phyloP scores from a whole-genome alignment of 106 monocot species.

The Allium sativum region DNA sequence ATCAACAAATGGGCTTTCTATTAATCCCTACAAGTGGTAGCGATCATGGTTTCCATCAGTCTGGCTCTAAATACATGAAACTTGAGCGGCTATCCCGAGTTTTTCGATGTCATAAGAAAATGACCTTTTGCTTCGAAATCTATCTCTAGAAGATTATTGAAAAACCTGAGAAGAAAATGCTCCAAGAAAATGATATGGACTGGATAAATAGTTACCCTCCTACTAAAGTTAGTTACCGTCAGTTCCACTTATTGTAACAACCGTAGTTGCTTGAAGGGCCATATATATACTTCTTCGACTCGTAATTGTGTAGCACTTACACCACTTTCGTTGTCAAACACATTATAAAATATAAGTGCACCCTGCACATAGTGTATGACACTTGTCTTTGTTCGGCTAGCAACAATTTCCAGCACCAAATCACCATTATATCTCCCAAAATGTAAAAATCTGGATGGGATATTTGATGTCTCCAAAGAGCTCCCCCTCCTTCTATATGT shows the following conservation, averaged over 20 bases:
- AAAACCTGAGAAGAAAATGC: slow-evolving; percentile 90
- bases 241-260: slow-evolving; percentile 77
- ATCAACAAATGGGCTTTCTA: slow-evolving; percentile 12
- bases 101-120: slow-evolving; percentile 71
- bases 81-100: slow-evolving; percentile 82
- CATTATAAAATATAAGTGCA: slow-evolving; percentile 67
- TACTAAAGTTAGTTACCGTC: slow-evolving; percentile 54
- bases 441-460: slow-evolving; percentile 57
- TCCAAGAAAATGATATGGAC: slow-evolving; percentile 96
- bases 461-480: slow-evolving; percentile 43
- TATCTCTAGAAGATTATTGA: slow-evolving; percentile 58
- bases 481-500: slow-evolving; percentile 90
- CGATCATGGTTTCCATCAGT: slow-evolving; percentile 67
- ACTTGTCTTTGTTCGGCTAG: slow-evolving; percentile 69
- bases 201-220: slow-evolving; percentile 69
- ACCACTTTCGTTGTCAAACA: slow-evolving; percentile 52
- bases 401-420: slow-evolving; percentile 68
- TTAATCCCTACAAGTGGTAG: slow-evolving; percentile 29
- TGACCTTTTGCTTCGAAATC: slow-evolving; percentile 36
- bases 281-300: slow-evolving; percentile 92
- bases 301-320: slow-evolving; percentile 49
- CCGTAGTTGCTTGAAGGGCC: slow-evolving; percentile 92
- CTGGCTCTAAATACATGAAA: slow-evolving; percentile 45
- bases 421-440: slow-evolving; percentile 61
- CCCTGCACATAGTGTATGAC: slow-evolving; percentile 95